Evolutionary conservation across 768 basidiomycete genomes (phyloP).

Genomic region (Suillus subaureus): DNA sequence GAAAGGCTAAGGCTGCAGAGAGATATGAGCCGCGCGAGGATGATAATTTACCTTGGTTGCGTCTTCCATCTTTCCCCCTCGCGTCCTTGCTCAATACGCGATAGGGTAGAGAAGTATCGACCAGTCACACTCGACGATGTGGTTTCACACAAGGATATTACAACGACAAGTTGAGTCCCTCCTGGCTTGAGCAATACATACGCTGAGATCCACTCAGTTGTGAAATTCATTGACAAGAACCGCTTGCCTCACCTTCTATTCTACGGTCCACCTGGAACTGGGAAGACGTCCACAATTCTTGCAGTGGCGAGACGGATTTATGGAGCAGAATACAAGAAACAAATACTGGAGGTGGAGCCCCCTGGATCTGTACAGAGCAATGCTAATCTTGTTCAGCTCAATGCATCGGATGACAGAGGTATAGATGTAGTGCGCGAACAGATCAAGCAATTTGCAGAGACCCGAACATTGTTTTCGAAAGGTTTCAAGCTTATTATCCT

Average conservation of each 20-base stretch:
- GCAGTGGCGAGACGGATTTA: slow-evolving; percentile 96
- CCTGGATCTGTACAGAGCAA: slow-evolving; percentile 7
- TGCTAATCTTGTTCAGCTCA: slow-evolving; percentile 57
- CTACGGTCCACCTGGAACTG: slow-evolving; percentile 98
- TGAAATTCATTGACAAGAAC: slow-evolving; percentile 95
- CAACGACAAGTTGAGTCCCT: slow-evolving; percentile 72
- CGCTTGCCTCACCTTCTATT: slow-evolving; percentile 93
- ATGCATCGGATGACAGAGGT: slow-evolving; percentile 97
- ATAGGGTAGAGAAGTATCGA: slow-evolving; percentile 97
- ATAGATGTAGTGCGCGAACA: slow-evolving; percentile 99
- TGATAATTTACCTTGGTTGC: slow-evolving; percentile 86
- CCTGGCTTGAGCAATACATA: neutral
- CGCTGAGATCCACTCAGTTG: slow-evolving; percentile 57
- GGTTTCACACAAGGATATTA: slow-evolving; percentile 96
- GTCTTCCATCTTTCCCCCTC: slow-evolving; percentile 6
- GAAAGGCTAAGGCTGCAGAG: slow-evolving; percentile 68
- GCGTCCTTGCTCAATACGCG: slow-evolving; percentile 10
- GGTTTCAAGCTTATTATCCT: slow-evolving; percentile 98
- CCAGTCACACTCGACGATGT: slow-evolving; percentile 92
- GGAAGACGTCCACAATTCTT: slow-evolving; percentile 96
- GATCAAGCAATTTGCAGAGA: slow-evolving; percentile 98
- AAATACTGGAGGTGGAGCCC: slow-evolving; percentile 81
- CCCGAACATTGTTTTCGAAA: slow-evolving; percentile 86
- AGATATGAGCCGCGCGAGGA: slow-evolving; percentile 43
- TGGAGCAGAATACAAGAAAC: slow-evolving; percentile 81